These are phyloP conservation scores for Debaryomyces sp. DNA, from an alignment of 1,139 yeast species.

Conservation along the genomic window DNA sequence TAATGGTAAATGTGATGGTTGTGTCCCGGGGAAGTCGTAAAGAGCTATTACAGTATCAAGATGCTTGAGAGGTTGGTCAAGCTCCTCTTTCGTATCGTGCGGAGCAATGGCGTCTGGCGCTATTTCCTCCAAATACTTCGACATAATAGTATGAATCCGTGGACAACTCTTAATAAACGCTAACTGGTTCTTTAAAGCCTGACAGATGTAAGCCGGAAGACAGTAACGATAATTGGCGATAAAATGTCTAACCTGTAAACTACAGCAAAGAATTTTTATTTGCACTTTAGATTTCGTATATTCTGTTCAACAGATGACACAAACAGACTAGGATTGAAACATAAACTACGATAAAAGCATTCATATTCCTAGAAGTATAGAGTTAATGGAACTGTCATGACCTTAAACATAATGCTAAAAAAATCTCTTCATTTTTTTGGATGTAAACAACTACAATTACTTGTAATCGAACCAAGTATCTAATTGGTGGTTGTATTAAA, in stretches of 20 bases:
- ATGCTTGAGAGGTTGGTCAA: conserved; percentile 35
- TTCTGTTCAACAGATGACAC: not conserved
- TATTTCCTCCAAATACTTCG: conserved; percentile 32
- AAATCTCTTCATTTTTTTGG: not conserved
- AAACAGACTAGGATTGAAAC: not conserved
- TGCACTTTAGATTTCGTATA: conserved; percentile 3
- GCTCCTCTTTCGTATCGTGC: conserved; percentile 22
- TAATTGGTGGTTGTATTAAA: not conserved
- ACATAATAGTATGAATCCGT: conserved; percentile 10
- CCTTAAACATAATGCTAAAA: not conserved
- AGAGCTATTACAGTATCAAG: conserved; percentile 55
- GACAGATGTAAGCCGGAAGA: not conserved
- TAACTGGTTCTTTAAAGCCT: not conserved
- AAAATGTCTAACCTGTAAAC: not conserved
- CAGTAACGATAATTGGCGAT: not conserved
- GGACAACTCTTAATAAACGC: not conserved
- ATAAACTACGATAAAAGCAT: not conserved
- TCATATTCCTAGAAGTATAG: not conserved
- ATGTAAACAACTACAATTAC: not conserved
- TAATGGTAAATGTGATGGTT: conserved; percentile 48
- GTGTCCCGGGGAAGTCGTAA: conserved; percentile 53
- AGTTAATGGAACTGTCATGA: not conserved
- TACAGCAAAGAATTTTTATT: not conserved
- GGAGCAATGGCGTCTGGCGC: conserved; percentile 45
- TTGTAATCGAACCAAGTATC: too few species aligned